Base-by-base conservation (phyloP, 2,329 filamentous ascomycete genomes). In the Aspergillaceae sp. region DNA sequence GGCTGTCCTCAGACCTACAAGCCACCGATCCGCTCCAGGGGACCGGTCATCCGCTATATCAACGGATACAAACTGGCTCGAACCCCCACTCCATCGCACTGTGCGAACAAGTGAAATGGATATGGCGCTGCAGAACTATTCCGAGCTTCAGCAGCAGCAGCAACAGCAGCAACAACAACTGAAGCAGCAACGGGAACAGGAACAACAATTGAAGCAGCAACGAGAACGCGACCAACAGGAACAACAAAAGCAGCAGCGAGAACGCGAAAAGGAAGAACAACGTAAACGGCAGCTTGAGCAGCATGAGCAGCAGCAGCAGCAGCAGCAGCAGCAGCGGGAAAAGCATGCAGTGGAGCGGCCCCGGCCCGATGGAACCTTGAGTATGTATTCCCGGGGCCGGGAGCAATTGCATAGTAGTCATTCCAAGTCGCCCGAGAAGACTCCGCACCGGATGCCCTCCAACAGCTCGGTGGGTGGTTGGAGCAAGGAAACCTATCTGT, bases 61-160 rank as follows among this genome's bases (percentile, higher is more conserved):
- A 8, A 38, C 36, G 7, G 36, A 38, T 26, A 38, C 36, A 26
- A 38, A 56, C 11, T 63, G 56, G 54, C 43, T 44, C 10, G 56
- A 59, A 7, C 51, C 54, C 4, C 52, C 61, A 5, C 45, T 62
- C 7, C 61, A 63, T 47, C 54, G 57, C 27, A 60, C 57, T 2
- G 59, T 65, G 7, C 54, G 56, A 1, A 64, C 61, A 8, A 65
- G 56, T 33, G 63, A 65, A 43, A 63, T 65, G 33, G 63, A 65
- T 40, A 29, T 60, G 34, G 62, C 63, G 4, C 46, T 65, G 38
- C 55, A 63, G 42, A 56, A 58, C 45, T 60, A 63, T 38, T 54
- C 54, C 9, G 56, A 56, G 9, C 48, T 50, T 9, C 55, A 58
- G 42, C 48, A 44, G 29, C 30, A 32, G 45, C 48, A 40, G 41